A percentile compares a stretch with the other conserved stretches of the same genome.
These are phyloP conservation scores for Olyra latifolia DNA, from an alignment of 176 grass and related monocot genomes.

Conservation along the genomic window DNA sequence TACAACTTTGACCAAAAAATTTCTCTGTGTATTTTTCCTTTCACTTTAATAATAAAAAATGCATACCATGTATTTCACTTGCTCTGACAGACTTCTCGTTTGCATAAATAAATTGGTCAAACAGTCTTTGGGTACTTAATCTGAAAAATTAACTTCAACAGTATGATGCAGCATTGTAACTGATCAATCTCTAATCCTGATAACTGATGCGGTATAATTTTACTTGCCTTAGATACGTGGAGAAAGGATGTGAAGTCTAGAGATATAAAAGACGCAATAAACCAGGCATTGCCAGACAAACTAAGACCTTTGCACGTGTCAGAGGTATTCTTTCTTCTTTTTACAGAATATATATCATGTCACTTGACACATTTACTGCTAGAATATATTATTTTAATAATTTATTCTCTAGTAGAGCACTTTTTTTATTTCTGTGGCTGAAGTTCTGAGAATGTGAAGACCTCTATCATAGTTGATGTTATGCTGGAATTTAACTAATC, in stretches of 20 bases:
- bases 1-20: not conserved
- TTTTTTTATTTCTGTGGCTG: not conserved
- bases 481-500: constrained; percentile 24
- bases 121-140: not conserved
- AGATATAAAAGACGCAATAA: constrained; percentile 62
- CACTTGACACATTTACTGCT: not conserved
- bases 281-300: constrained; percentile 55
- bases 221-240: constrained; percentile 74
- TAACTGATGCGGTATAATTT: constrained; percentile 16
- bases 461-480: not conserved
- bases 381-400: not conserved
- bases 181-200: not conserved
- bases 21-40: not conserved
- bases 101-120: not conserved
- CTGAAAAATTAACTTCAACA: not conserved
- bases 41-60: not conserved
- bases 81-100: not conserved
- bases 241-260: constrained; percentile 72
- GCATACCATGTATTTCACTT: not conserved
- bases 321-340: constrained; percentile 37
- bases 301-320: constrained; percentile 65
- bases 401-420: not conserved
- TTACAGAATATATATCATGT: not conserved
- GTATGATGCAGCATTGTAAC: not conserved
- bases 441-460: not conserved